phyloP scores from a whole-genome alignment of 148 eudicot genomes.

The Heliosperma pusillum region DNA sequence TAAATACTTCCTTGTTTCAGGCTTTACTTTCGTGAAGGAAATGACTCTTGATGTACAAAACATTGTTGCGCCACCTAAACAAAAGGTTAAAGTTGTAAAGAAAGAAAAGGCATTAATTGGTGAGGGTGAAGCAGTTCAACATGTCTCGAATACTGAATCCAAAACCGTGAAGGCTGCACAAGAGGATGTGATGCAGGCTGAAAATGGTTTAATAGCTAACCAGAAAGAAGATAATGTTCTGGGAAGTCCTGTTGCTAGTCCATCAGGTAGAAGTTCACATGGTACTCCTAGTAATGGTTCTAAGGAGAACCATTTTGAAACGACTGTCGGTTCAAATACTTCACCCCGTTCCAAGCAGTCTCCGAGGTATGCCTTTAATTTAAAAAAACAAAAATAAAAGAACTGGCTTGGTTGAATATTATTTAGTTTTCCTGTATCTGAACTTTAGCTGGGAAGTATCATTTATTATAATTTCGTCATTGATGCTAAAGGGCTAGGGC shows the following conservation, averaged over 20 bases:
- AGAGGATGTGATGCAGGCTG: slow-evolving; percentile 29
- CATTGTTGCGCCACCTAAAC: slow-evolving; percentile 78
- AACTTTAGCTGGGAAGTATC: background rate
- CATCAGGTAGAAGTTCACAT: slow-evolving; percentile 42
- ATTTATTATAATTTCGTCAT: no score
- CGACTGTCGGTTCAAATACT: slow-evolving; percentile 38
- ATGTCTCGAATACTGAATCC: slow-evolving; percentile 41
- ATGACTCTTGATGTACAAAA: slow-evolving; percentile 88
- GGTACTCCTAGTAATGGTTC: slow-evolving; percentile 46
- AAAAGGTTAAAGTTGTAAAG: slow-evolving; percentile 44
- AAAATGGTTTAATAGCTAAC: slow-evolving; percentile 34
- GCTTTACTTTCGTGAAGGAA: slow-evolving; percentile 76
- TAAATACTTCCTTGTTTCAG: slow-evolving; percentile 33
- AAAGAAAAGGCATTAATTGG: slow-evolving; percentile 35
- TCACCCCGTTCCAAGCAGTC: slow-evolving; percentile 58
- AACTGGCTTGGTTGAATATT: background rate
- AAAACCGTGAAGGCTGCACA: slow-evolving; percentile 34
- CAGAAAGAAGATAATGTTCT: slow-evolving; percentile 40
- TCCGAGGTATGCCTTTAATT: slow-evolving; percentile 47
- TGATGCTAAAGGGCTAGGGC: no score
- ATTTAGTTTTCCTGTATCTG: background rate
- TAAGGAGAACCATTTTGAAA: slow-evolving; percentile 35
- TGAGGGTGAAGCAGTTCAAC: slow-evolving; percentile 34
- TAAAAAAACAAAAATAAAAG: background rate
- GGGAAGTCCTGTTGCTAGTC: slow-evolving; percentile 62